Evolutionary conservation across 2,329 filamentous ascomycete species (phyloP).

Genomic region (Atkinsonella hypoxylon): DNA sequence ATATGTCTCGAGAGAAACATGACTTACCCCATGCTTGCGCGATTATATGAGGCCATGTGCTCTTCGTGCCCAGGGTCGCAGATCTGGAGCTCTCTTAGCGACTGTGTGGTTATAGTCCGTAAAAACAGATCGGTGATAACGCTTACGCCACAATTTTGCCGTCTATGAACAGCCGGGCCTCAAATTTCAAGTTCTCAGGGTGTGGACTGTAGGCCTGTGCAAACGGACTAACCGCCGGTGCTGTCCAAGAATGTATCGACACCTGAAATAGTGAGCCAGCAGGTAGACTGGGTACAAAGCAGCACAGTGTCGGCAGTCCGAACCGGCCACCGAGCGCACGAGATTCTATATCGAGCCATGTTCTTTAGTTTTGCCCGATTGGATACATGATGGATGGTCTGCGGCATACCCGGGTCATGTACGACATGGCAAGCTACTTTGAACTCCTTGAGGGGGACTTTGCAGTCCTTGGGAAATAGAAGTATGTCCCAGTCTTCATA

Average conservation of each 20-base stretch:
- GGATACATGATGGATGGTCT: background rate
- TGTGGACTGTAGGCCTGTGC: slow-evolving; percentile 44
- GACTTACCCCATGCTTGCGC: slow-evolving; percentile 30
- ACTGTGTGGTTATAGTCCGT: no score
- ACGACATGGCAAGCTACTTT: slow-evolving; percentile 63
- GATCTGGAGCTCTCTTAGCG: slow-evolving; percentile 29
- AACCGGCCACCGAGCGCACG: slow-evolving; percentile 35
- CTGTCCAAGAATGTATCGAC: slow-evolving; percentile 64
- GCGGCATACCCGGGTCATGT: slow-evolving; percentile 30
- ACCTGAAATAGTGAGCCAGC: slow-evolving; percentile 51
- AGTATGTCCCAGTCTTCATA: slow-evolving; percentile 82
- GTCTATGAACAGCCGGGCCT: slow-evolving; percentile 58
- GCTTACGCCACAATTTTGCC: slow-evolving; percentile 48
- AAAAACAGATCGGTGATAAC: background rate
- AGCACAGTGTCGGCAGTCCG: slow-evolving; percentile 54
- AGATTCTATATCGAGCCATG: slow-evolving; percentile 29
- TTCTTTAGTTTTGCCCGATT: no score
- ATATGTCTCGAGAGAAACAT: slow-evolving; percentile 11
- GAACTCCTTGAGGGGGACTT: slow-evolving; percentile 70
- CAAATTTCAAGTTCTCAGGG: slow-evolving; percentile 45
- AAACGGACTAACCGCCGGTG: slow-evolving; percentile 45
- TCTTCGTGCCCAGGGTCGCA: slow-evolving; percentile 38
- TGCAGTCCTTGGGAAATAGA: slow-evolving; percentile 57
- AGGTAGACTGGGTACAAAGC: slow-evolving; percentile 56
- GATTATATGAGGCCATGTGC: slow-evolving; percentile 38